phyloP scores from a whole-genome alignment of 805 yeast genomes.

The Pichia manshurica region DNA sequence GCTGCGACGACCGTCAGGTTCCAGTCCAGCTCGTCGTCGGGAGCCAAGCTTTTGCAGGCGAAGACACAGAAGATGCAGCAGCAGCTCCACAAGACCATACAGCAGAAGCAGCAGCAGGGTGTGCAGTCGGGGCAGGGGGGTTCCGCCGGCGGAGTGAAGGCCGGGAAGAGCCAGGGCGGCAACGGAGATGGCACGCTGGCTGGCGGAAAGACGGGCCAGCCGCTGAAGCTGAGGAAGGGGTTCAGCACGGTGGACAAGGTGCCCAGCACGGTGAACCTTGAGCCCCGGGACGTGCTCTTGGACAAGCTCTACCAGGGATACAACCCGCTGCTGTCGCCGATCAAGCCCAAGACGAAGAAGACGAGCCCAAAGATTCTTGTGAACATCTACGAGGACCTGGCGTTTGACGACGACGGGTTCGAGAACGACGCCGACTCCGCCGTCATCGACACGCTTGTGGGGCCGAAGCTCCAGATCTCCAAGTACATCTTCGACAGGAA shows the following conservation, averaged over 20 bases:
- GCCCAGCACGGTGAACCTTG: constrained; percentile 29
- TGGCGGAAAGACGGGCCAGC: too few species aligned
- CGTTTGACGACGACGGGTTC: constrained; percentile 1
- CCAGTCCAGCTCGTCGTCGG: constrained; percentile 23
- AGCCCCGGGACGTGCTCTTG: constrained; percentile 30
- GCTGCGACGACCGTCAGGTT: constrained; percentile 7
- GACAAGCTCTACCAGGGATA: constrained; percentile 34
- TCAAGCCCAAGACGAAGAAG: constrained; percentile 17
- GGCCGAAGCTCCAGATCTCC: constrained; percentile 19
- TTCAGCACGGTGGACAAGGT: constrained; percentile 32
- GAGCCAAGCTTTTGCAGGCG: constrained; percentile 5
- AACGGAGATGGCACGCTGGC: too few species aligned
- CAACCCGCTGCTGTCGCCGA: constrained; percentile 31
- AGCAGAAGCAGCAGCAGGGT: constrained; percentile 1
- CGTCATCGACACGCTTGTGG: constrained; percentile 10
- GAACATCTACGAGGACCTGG: constrained; percentile 30
- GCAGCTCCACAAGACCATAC: constrained; percentile 4
- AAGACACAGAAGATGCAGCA: constrained; percentile 8
- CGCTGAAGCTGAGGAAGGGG: constrained; percentile 22
- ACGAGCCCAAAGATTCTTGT: constrained; percentile 27
- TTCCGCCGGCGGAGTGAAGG: too few species aligned
- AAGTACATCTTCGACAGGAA: constrained; percentile 16
- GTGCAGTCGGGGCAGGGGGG: too few species aligned
- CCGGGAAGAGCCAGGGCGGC: too few species aligned
- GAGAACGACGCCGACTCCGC: constrained; percentile 13